Percentiles rank a stretch among this genome's conserved stretches.
phyloP scores from a whole-genome alignment of 208 protist species.

The Porcisia deanei region DNA sequence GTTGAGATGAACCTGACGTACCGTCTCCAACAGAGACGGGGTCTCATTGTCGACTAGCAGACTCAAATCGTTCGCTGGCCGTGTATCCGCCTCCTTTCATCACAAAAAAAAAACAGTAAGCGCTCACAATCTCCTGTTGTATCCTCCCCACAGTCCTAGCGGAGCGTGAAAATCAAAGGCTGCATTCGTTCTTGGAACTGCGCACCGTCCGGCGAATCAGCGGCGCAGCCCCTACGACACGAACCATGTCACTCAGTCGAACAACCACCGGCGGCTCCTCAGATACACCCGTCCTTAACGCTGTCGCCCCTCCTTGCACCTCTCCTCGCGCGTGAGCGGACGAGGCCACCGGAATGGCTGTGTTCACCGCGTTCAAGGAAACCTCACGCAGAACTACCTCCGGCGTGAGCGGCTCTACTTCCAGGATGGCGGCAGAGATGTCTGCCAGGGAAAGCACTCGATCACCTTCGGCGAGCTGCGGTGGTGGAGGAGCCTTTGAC shows the following conservation, averaged over 20 bases:
- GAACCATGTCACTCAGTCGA: constrained; percentile 64
- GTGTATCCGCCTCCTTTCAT: not conserved
- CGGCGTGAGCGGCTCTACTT: constrained; percentile 71
- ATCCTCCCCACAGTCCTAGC: not conserved
- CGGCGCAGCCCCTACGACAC: constrained; percentile 51
- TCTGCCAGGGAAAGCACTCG: constrained; percentile 47
- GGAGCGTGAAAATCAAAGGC: constrained; percentile 17
- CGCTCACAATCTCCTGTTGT: not conserved
- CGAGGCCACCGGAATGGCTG: not conserved
- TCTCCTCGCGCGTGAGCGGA: not conserved
- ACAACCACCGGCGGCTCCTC: constrained; percentile 31
- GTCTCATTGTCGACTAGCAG: not conserved
- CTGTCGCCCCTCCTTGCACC: not conserved
- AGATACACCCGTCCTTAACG: not conserved
- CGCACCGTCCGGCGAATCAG: constrained; percentile 54
- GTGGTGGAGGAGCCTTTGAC: not conserved
- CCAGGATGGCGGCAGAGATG: constrained; percentile 48
- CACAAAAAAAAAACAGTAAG: not conserved
- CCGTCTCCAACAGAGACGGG: not conserved
- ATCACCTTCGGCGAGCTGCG: constrained; percentile 14
- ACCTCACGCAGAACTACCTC: constrained; percentile 70
- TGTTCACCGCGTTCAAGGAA: constrained; percentile 42
- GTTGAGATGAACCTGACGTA: not conserved
- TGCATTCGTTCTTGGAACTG: constrained; percentile 29
- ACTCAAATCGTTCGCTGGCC: not conserved